Evolutionary conservation across 1,284 basidiomycete genomes (phyloP).

Genomic region (Microbotryomycetes sp.): DNA sequence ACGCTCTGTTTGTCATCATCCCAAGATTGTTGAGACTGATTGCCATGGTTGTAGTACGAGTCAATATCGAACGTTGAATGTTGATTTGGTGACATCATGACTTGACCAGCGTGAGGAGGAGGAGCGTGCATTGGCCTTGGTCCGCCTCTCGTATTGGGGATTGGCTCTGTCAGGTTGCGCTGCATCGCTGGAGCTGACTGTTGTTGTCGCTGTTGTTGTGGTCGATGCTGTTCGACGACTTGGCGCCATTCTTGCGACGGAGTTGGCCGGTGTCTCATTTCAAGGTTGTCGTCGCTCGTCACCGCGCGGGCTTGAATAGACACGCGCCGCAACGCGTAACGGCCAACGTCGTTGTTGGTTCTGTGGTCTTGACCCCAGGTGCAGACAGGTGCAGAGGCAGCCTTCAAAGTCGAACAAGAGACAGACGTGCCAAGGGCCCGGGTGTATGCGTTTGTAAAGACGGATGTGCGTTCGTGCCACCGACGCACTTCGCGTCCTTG

Average conservation of each 20-base stretch:
- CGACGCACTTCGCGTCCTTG: too few species aligned
- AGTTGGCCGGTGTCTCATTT: not conserved
- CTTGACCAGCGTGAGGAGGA: not conserved
- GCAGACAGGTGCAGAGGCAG: too few species aligned
- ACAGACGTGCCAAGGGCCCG: too few species aligned
- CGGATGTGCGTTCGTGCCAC: too few species aligned
- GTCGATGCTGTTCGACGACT: too few species aligned
- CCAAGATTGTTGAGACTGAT: not conserved
- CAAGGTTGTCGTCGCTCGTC: not conserved
- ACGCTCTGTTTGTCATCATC: not conserved
- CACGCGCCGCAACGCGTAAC: too few species aligned
- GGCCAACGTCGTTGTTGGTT: too few species aligned
- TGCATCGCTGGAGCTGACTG: not conserved
- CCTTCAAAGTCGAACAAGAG: too few species aligned
- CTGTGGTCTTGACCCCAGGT: too few species aligned
- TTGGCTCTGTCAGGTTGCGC: not conserved
- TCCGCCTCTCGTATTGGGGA: not conserved
- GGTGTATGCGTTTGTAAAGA: too few species aligned
- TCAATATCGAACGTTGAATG: conserved; percentile 2
- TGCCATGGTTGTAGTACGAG: not conserved
- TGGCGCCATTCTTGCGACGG: conserved; percentile 1
- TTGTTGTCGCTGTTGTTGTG: not conserved
- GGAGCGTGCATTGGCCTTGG: not conserved
- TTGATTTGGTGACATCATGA: not conserved
- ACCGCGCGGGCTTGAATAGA: too few species aligned